Evolutionary conservation across 805 yeast species (phyloP), one percentile per base, ranked within the genome.

Genomic region (Clavispora carvajalis): DNA sequence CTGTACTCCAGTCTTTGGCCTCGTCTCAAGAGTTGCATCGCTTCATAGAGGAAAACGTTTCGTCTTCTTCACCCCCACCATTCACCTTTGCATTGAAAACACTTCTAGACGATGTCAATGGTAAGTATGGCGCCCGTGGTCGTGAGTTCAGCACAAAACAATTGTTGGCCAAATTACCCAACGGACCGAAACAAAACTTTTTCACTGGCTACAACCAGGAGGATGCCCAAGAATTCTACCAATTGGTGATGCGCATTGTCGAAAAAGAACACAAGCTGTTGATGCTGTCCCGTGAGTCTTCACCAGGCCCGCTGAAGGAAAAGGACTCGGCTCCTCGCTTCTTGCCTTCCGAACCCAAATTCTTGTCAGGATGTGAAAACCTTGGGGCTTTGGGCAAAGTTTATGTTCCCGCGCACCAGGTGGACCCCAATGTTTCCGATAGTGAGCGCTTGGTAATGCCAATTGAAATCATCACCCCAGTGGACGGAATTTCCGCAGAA

Each of bases 211-310:
- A 87, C 57, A 88, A 86, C 55, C 98, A 90, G 63, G 96, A 90
- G 60, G 98, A 90, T 65, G 97, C 97, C 0, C 96, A 90, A 62
- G 98, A 90, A 59, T 90, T 90, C 55, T 90, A 90, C 66, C 97
- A 90, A 58, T 73, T 82, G 38, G 74, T 85, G 2, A 69, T 85
- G 72, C 71, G 76, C 31, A 77, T 82, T 41, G 65, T 85, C 23
- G 95, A 85, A 54, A 67, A 67, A 30, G 85, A 81, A 39, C 64
- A 59, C 60, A 68, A 63, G 58, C 58, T 57, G n/a, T 44, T 37
- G 19, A 29, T 10, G 17, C 34, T n/a, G 23, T 47, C 53, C 21
- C 52, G 61, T 37, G 45, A 59, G 34, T 25, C 54, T 3, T 47
- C 59, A 18, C 58, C 58, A 7, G 57, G 54, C 22, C 54, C 58